Evolutionary conservation across 106 monocot species (phyloP).

Genomic region (Apostasia shenzhenica): DNA sequence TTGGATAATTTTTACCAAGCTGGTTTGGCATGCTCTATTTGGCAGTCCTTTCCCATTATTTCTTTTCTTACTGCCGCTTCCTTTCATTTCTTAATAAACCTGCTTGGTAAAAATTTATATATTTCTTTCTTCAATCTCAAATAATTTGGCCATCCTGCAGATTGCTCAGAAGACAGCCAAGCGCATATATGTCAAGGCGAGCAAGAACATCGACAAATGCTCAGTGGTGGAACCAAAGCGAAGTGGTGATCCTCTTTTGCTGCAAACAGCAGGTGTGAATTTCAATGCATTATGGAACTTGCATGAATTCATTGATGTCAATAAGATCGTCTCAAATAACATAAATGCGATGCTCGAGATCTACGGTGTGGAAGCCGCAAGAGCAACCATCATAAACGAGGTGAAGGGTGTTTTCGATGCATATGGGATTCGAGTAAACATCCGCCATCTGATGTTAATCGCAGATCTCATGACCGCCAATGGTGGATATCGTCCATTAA

Average conservation of each 20-base stretch:
- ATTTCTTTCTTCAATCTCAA: no score
- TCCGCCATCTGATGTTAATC: constrained; percentile 65
- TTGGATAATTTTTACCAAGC: no score
- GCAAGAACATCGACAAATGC: constrained; percentile 50
- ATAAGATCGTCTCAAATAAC: constrained; percentile 48
- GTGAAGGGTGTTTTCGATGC: constrained; percentile 56
- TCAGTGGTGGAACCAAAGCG: constrained; percentile 37
- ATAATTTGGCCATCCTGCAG: constrained; percentile 22
- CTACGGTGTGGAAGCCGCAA: constrained; percentile 89
- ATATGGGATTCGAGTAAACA: constrained; percentile 70
- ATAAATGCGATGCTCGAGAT: constrained; percentile 68
- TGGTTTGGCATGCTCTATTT: no score
- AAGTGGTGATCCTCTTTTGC: constrained; percentile 1
- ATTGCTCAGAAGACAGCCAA: constrained; percentile 77
- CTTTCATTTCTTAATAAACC: no score
- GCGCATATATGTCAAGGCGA: constrained; percentile 45
- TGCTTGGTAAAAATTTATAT: no score
- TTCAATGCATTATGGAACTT: constrained; percentile 58
- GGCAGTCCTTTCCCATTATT: no score
- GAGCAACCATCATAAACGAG: constrained; percentile 70
- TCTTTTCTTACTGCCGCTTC: no score
- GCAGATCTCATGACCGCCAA: constrained; percentile 83
- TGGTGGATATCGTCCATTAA: constrained; percentile 79
- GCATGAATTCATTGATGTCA: constrained; percentile 44
- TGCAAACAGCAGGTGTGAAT: constrained; percentile 81